Percentiles rank a stretch among this genome's conserved stretches.
Evolutionary conservation across 108 stramenopile species (phyloP).

Genomic region (Skeletonema menzelii): DNA sequence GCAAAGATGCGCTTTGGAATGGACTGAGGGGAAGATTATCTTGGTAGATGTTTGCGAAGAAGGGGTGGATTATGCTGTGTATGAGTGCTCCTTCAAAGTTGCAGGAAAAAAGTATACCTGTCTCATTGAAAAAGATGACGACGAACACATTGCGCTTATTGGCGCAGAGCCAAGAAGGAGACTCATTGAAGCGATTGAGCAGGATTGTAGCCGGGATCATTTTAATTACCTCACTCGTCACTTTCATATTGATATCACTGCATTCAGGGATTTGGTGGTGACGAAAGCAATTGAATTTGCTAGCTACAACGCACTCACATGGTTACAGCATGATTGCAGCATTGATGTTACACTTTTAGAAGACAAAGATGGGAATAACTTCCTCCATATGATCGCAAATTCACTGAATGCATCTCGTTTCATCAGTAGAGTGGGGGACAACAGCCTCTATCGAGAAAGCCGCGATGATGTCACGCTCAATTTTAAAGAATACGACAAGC

Average conservation of each 20-base stretch:
- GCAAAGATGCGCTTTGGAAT: background rate
- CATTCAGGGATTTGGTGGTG: constrained; percentile 8
- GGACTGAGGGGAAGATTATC: background rate
- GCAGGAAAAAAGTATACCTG: background rate
- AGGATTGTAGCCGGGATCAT: constrained; percentile 10
- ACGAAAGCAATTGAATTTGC: constrained; percentile 15
- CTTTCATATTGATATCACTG: constrained; percentile 9
- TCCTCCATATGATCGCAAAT: constrained; percentile 17
- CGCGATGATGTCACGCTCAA: background rate
- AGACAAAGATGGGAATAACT: constrained; percentile 7
- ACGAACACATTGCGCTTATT: constrained; percentile 2
- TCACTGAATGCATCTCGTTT: constrained; percentile 5
- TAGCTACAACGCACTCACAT: background rate
- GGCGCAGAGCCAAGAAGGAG: background rate
- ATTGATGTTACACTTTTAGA: background rate
- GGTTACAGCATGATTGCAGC: constrained; percentile 8
- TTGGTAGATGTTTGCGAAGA: background rate
- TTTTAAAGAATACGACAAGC: background rate
- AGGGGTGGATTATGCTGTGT: background rate
- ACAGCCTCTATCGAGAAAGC: background rate
- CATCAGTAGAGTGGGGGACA: background rate
- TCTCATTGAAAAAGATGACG: constrained; percentile 3
- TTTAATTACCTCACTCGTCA: background rate
- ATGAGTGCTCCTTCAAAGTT: constrained; percentile 3
- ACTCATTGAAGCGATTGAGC: background rate